Percentiles rank a stretch among this genome's conserved stretches.
These are phyloP conservation scores for Paraphoma chrysanthemicola DNA, from an alignment of 2,329 filamentous ascomycete genomes.

Conservation along the genomic window DNA sequence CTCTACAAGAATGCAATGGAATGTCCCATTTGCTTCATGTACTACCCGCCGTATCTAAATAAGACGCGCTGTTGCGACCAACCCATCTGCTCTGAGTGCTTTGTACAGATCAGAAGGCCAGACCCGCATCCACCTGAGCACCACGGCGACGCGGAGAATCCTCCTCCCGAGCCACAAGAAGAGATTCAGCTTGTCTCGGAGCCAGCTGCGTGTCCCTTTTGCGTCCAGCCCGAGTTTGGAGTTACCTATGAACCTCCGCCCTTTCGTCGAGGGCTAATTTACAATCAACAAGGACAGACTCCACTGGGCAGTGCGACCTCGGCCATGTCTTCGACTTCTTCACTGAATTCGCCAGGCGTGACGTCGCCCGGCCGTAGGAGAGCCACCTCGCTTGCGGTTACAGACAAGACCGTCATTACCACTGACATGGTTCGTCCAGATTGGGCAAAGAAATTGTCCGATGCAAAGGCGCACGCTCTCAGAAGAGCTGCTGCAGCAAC, in stretches of 20 bases:
- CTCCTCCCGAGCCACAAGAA: slow-evolving; percentile 55
- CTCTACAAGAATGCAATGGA: slow-evolving; percentile 90
- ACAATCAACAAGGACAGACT: slow-evolving; percentile 63
- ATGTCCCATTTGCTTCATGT: slow-evolving; percentile 96
- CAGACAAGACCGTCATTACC: slow-evolving; percentile 83
- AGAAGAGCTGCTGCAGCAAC: slow-evolving; percentile 91
- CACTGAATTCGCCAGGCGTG: slow-evolving; percentile 67
- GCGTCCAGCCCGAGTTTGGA: slow-evolving; percentile 91
- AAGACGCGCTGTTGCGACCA: slow-evolving; percentile 95
- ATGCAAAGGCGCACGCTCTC: slow-evolving; percentile 83
- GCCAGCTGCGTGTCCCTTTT: slow-evolving; percentile 91
- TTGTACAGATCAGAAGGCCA: slow-evolving; percentile 95
- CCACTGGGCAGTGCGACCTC: slow-evolving; percentile 64
- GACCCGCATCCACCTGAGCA: slow-evolving; percentile 91
- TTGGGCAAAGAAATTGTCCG: slow-evolving; percentile 88
- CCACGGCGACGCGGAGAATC: slow-evolving; percentile 52
- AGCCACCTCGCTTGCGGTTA: slow-evolving; percentile 78
- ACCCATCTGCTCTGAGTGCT: slow-evolving; percentile 96
- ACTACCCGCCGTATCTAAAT: slow-evolving; percentile 94
- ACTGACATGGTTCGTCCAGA: slow-evolving; percentile 93
- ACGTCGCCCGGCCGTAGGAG: slow-evolving; percentile 60
- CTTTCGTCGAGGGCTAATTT: slow-evolving; percentile 83
- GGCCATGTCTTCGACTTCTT: slow-evolving; percentile 87
- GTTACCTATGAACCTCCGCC: slow-evolving; percentile 92
- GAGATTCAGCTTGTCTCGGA: slow-evolving; percentile 81